Evolutionary conservation across 1,284 basidiomycete species (phyloP).

Genomic region (Phenoliferia sp.): DNA sequence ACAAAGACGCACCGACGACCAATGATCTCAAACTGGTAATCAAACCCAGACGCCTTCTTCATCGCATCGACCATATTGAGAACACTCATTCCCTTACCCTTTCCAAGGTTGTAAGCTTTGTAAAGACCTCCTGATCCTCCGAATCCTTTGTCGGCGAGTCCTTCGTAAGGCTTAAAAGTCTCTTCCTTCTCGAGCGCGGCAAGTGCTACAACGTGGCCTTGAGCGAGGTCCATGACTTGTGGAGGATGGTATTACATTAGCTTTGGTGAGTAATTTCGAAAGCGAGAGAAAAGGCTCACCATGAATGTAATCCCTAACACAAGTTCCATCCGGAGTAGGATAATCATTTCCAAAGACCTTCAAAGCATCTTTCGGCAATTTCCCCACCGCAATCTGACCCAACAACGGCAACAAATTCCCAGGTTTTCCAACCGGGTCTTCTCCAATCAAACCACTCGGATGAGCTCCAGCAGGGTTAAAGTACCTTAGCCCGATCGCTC

Average conservation of each 20-base stretch:
- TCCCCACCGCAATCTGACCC: slow-evolving; percentile 91
- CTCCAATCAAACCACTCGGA: slow-evolving; percentile 90
- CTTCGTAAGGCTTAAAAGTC: slow-evolving; percentile 43
- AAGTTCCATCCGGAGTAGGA: slow-evolving; percentile 92
- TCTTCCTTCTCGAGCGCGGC: slow-evolving; percentile 71
- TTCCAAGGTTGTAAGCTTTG: slow-evolving; percentile 96
- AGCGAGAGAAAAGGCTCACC: slow-evolving; percentile 17
- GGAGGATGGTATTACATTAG: background rate
- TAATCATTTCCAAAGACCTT: slow-evolving; percentile 98
- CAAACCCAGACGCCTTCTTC: slow-evolving; percentile 81
- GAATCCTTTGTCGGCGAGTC: slow-evolving; percentile 42
- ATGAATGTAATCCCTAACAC: slow-evolving; percentile 96
- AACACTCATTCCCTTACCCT: slow-evolving; percentile 86
- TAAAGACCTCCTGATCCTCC: slow-evolving; percentile 53
- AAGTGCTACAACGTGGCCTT: slow-evolving; percentile 87
- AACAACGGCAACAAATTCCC: slow-evolving; percentile 92
- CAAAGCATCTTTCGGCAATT: slow-evolving; percentile 71
- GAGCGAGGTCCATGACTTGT: slow-evolving; percentile 83
- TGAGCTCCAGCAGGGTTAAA: slow-evolving; percentile 78
- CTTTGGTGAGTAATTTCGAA: background rate
- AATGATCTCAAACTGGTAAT: slow-evolving; percentile 84
- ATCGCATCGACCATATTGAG: slow-evolving; percentile 93
- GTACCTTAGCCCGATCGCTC: slow-evolving; percentile 80
- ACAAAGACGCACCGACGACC: slow-evolving; percentile 67
- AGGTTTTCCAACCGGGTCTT: slow-evolving; percentile 91